Base-by-base conservation (phyloP, 306 rosid species). In the Leucaena leucocephala region DNA sequence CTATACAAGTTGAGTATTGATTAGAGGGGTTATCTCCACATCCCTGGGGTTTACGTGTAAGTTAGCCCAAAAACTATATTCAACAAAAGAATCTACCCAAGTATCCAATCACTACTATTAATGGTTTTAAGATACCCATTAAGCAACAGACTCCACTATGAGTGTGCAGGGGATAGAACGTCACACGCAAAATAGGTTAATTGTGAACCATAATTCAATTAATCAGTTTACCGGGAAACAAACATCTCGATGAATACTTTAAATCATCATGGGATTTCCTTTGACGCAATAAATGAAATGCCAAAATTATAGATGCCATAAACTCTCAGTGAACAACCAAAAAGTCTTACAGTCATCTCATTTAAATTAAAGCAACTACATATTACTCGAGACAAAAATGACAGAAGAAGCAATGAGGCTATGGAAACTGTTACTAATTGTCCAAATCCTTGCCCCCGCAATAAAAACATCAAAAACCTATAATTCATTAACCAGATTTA, bases 321-420 rank as follows among this genome's bases (percentile, higher is more conserved):
- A 80, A 75, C 72, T 79, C 84, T 77, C 83, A 63, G n/a, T 80
- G 44, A 78, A 71, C 71, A 80, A 77, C 45, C 65, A 77, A 70
- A 74, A 50, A 19, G 78, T 76, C 87, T 69, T 54, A 54, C 74
- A 71, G 74, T 74, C 74, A 27, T 77, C 81, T 78, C 77, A 75
- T 82, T 76, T 71, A 84, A 57, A 80, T 76, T 35, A 86, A 88
- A 71, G 45, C 70, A 76, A 74, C 78, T 88, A 83, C 81, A 86
- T 72, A 78, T 48, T 70, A 55, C 74, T 50, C 8, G 61, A 44
- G 76, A 87, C 27, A 62, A 82, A 76, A 67, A 82, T 62, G 78
- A 17, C 78, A 72, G 35, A 27, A 27, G 27, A 63, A 54, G 34
- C 74, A 82, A 65, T 49, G 77, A 48, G 68, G 78, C 68, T 72